A percentile compares a stretch with the other conserved stretches of the same genome.
These are phyloP conservation scores for Sisymbrium altissimum DNA, from an alignment of 345 rosid species.

Conservation along the genomic window DNA sequence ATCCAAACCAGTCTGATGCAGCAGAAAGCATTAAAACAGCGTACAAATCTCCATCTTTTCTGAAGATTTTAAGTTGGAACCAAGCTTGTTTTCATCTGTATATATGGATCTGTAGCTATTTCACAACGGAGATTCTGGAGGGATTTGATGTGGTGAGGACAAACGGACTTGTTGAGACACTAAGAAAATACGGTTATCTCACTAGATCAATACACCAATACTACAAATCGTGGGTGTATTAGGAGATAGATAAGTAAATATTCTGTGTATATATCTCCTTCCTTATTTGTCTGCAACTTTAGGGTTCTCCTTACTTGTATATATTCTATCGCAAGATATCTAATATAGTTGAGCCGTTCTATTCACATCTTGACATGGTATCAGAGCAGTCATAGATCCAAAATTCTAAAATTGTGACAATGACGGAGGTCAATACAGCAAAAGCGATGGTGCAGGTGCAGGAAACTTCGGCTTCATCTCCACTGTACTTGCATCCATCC, in stretches of 20 bases:
- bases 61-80: not conserved
- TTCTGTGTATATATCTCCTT: too few species aligned
- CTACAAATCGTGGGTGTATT: conserved; percentile 45
- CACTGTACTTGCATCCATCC: not conserved
- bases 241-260: too few species aligned
- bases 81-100: not conserved
- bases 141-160: conserved; percentile 89
- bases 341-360: too few species aligned
- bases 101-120: conserved; percentile 54
- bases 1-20: conserved; percentile 72
- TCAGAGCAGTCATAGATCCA: too few species aligned
- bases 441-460: not conserved
- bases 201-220: conserved; percentile 65
- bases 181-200: conserved; percentile 73
- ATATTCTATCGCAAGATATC: too few species aligned
- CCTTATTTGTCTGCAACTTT: too few species aligned
- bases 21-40: conserved; percentile 92
- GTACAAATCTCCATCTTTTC: conserved; percentile 36
- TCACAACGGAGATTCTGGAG: conserved; percentile 90
- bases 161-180: conserved; percentile 60
- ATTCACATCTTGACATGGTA: too few species aligned
- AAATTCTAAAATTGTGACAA: too few species aligned
- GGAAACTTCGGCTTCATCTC: not conserved
- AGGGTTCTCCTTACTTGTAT: too few species aligned
- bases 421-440: too few species aligned